A percentile compares a stretch with the other conserved stretches of the same genome.
Evolutionary conservation across 2,329 filamentous ascomycete species (phyloP).

Genomic region (Ascochyta fabae): DNA sequence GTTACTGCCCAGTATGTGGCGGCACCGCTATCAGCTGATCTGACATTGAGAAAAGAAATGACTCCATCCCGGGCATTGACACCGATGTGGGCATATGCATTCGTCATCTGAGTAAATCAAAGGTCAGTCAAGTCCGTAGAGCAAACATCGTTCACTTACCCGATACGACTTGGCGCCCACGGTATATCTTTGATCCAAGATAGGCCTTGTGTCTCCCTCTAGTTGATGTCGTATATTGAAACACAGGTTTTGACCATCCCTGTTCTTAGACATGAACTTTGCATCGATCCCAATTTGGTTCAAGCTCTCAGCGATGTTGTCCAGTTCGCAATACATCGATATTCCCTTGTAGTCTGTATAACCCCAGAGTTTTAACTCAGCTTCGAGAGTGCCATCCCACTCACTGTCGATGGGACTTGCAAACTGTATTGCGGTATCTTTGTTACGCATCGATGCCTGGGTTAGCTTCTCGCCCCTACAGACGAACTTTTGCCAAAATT

Average conservation of each 20-base stretch:
- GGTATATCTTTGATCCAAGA: background rate
- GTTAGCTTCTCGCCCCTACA: constrained; percentile 9
- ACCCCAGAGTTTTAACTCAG: constrained; percentile 3
- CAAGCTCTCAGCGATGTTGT: background rate
- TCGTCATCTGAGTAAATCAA: background rate
- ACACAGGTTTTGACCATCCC: constrained; percentile 4
- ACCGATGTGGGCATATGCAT: background rate
- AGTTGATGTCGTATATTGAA: background rate
- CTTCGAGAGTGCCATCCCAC: constrained; percentile 6
- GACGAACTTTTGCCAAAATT: background rate
- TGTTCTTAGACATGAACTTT: background rate
- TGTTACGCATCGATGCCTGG: constrained; percentile 1
- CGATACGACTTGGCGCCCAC: background rate
- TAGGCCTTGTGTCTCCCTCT: background rate
- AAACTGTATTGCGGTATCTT: constrained; percentile 3
- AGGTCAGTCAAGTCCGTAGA: background rate
- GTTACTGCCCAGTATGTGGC: background rate
- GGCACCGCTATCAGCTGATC: constrained; percentile 1
- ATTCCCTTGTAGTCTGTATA: background rate
- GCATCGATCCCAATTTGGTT: background rate
- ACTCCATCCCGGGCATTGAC: constrained; percentile 12
- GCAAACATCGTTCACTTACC: background rate
- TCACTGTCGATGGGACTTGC: constrained; percentile 4
- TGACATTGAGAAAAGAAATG: constrained; percentile 4
- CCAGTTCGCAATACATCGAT: background rate